Percentiles rank a stretch among this genome's conserved stretches.
Conservation (phyloP, 306 rosid genomes). For the Fragaria vesca region DNA sequence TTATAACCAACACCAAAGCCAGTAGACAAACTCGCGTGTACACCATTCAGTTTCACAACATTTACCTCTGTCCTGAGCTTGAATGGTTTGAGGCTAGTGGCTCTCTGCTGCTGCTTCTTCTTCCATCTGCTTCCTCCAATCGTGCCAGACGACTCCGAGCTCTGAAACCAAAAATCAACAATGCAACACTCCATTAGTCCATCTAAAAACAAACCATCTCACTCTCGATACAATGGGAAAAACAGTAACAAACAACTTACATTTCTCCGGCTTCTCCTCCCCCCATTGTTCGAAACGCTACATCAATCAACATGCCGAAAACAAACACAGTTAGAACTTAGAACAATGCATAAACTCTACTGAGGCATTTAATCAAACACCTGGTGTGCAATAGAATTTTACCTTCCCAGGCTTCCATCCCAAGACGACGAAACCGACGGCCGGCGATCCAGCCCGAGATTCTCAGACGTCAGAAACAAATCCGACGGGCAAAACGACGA, state of each 20-base stretch:
- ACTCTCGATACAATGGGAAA: constrained; percentile 1
- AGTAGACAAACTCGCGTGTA: constrained; percentile 3
- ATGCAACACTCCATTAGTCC: neutral
- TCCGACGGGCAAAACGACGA: constrained; percentile 52
- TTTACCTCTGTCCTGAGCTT: constrained; percentile 90
- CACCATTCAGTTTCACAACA: neutral
- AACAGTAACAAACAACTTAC: constrained; percentile 44
- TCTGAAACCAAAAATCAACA: constrained; percentile 41
- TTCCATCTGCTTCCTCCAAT: constrained; percentile 71
- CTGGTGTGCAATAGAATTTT: neutral
- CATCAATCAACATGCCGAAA: constrained; percentile 14
- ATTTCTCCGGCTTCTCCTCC: constrained; percentile 76
- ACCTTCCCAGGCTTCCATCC: constrained; percentile 78
- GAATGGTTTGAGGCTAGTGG: constrained; percentile 73
- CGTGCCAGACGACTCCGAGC: constrained; percentile 59
- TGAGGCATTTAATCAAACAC: neutral
- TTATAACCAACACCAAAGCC: constrained; percentile 14
- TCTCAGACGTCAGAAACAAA: constrained; percentile 59
- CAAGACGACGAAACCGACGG: constrained; percentile 62
- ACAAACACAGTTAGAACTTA: constrained; percentile 10
- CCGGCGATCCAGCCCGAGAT: constrained; percentile 64
- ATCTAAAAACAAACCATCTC: constrained; percentile 15
- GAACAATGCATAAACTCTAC: neutral
- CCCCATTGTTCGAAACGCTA: constrained; percentile 64
- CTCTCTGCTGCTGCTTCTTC: constrained; percentile 54